Conservation (phyloP, 441 rosid genomes). For the Sinapis alba region DNA sequence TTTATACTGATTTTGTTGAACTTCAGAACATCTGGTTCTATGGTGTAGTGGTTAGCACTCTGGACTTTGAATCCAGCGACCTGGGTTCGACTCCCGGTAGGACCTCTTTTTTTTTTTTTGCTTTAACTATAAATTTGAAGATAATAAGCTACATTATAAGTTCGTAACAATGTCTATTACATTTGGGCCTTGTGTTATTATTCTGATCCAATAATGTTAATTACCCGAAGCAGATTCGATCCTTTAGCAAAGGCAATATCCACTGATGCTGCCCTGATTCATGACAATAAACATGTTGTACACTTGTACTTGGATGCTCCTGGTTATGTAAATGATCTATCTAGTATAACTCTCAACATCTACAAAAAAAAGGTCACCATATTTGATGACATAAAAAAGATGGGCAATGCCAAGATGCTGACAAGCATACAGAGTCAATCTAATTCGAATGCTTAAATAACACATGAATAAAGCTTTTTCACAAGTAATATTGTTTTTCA, state of each 20-base stretch:
- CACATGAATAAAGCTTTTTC: no score
- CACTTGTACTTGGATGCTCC: not conserved
- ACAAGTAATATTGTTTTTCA: no score
- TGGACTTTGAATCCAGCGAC: constrained; percentile 99
- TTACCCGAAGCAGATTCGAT: not conserved
- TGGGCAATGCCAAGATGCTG: not conserved
- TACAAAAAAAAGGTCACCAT: not conserved
- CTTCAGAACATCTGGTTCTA: constrained; percentile 46
- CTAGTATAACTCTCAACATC: not conserved
- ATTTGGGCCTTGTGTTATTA: not conserved
- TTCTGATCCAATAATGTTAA: not conserved
- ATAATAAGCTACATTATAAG: not conserved
- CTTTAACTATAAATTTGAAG: not conserved
- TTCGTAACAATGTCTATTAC: not conserved
- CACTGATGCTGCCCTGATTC: not conserved
- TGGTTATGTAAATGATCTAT: not conserved
- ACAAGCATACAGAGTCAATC: not conserved
- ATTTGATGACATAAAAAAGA: not conserved
- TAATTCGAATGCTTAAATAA: no score
- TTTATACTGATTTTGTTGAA: no score
- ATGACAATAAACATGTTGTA: not conserved
- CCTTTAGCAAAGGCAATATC: not conserved
- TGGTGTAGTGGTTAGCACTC: constrained; percentile 99
- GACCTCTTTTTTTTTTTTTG: constrained; percentile 42
- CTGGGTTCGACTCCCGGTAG: constrained; percentile 99